Percentiles rank a stretch among this genome's conserved stretches.
Conservation (phyloP, 441 rosid genomes). For the Erodium moschatum region DNA sequence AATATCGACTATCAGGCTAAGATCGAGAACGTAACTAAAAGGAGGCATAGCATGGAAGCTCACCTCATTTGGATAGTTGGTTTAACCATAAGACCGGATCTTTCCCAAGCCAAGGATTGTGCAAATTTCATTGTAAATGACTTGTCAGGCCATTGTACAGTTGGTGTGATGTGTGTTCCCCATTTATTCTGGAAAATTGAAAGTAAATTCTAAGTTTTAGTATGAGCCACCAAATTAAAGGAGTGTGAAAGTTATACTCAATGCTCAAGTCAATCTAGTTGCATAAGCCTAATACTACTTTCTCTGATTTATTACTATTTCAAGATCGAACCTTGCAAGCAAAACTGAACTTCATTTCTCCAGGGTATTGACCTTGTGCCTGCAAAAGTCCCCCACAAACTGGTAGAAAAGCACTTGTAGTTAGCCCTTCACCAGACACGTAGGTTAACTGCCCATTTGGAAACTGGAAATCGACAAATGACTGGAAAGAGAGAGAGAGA, state of each 20-base stretch:
- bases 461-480: constrained; percentile 84
- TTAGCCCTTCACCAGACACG: constrained; percentile 82
- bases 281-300: background rate
- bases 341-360: constrained; percentile 89
- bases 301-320: background rate
- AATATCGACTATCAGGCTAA: background rate
- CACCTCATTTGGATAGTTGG: constrained; percentile 73
- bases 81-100: constrained; percentile 71
- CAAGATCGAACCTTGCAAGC: constrained; percentile 55
- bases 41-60: background rate
- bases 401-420: constrained; percentile 84
- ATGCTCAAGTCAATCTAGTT: background rate
- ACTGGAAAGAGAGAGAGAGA: constrained; percentile 35
- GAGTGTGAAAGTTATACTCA: background rate
- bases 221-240: background rate
- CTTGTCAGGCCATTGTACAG: constrained; percentile 81
- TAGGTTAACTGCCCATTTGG: constrained; percentile 89
- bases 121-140: constrained; percentile 57
- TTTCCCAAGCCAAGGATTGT: constrained; percentile 78
- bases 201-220: no score
- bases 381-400: constrained; percentile 84
- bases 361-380: constrained; percentile 95
- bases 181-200: constrained; percentile 46
- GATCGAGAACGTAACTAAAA: background rate
- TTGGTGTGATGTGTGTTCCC: constrained; percentile 82